Conservation (phyloP, 2,329 filamentous ascomycete species). For the Spiromastix sp. region DNA sequence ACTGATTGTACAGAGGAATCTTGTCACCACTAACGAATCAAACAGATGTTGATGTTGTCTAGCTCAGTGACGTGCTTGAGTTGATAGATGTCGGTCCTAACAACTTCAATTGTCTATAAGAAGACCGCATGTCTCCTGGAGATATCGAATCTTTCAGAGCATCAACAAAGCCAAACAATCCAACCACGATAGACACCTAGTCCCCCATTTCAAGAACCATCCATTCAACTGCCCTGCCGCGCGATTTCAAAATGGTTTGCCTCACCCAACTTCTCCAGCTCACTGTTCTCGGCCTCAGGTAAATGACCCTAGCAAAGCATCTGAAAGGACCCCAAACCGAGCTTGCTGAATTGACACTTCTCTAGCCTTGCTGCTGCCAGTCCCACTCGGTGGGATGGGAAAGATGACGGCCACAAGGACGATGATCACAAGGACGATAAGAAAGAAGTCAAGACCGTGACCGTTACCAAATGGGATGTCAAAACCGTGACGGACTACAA, state of each 20-base stretch:
- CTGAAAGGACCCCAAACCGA: too few relatives aligned
- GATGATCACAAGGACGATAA: constrained; percentile 2
- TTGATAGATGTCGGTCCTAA: too few relatives aligned
- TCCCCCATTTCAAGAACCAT: background rate
- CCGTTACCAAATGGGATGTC: constrained; percentile 3
- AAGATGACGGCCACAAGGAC: background rate
- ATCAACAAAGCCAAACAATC: background rate
- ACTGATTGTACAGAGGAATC: too few relatives aligned
- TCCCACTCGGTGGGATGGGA: constrained; percentile 2
- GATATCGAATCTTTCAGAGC: too few relatives aligned
- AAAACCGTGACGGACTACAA: constrained; percentile 6
- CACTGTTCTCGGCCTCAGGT: constrained; percentile 5
- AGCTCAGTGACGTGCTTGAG: too few relatives aligned
- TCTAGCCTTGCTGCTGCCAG: constrained; percentile 3
- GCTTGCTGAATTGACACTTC: constrained; percentile 1
- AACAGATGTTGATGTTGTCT: too few relatives aligned
- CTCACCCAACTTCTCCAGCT: constrained; percentile 5
- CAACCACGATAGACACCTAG: background rate
- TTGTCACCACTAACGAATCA: too few relatives aligned
- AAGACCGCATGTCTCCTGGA: too few relatives aligned
- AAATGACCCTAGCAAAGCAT: too few relatives aligned
- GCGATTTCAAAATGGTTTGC: constrained; percentile 8
- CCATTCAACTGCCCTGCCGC: too few relatives aligned
- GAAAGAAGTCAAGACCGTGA: constrained; percentile 1
- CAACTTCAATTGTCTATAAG: constrained; percentile 1